Conservation (phyloP, 805 yeast species). For the Kodamaea hsintzibuensis region DNA sequence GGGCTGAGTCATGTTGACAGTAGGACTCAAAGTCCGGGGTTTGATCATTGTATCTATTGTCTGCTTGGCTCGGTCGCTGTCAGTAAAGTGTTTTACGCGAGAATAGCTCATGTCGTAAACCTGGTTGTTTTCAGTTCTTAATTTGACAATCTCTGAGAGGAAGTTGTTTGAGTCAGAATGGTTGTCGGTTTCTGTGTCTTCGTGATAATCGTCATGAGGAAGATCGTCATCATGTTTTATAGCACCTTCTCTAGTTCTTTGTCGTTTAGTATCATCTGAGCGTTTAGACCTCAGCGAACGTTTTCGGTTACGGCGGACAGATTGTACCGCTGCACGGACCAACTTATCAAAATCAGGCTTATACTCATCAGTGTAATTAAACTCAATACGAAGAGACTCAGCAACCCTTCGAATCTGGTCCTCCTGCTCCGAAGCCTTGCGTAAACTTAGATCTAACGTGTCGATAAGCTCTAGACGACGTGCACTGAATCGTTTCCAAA, state of each 20-base stretch:
- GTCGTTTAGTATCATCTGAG: constrained; percentile 12
- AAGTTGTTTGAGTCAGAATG: constrained; percentile 17
- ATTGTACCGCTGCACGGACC: constrained; percentile 91
- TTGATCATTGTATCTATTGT: constrained; percentile 50
- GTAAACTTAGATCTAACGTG: constrained; percentile 57
- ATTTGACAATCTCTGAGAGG: constrained; percentile 35
- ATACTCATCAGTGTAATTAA: constrained; percentile 60
- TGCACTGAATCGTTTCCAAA: constrained; percentile 91
- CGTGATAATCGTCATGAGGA: not conserved
- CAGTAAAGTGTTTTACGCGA: constrained; percentile 26
- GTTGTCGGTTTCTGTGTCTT: not conserved
- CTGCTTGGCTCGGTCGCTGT: constrained; percentile 42
- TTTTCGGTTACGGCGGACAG: constrained; percentile 85
- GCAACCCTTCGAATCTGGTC: constrained; percentile 79
- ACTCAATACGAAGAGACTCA: constrained; percentile 71
- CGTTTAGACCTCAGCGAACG: constrained; percentile 45
- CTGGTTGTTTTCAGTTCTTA: constrained; percentile 37
- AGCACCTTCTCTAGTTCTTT: not conserved
- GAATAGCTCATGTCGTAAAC: constrained; percentile 36
- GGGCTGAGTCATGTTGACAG: not conserved
- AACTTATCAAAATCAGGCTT: constrained; percentile 80
- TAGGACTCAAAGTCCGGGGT: constrained; percentile 29
- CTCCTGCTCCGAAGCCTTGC: constrained; percentile 93
- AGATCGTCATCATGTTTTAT: not conserved
- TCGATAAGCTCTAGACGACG: constrained; percentile 88